These are phyloP conservation scores for Mucor sp. DNA, from an alignment of 371 early-diverging fungal genomes.

Conservation along the genomic window DNA sequence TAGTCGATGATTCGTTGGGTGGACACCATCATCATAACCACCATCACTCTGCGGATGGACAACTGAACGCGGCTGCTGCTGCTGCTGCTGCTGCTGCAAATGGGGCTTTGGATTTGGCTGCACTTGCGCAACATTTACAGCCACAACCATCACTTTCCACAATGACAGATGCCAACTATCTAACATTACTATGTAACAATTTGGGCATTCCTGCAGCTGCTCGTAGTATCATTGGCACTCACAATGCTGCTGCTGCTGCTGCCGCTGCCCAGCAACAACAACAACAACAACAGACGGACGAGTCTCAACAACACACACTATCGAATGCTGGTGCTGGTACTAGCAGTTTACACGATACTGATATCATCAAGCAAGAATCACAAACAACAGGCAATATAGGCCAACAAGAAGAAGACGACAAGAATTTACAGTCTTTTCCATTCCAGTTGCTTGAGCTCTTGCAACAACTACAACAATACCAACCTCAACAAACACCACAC, in stretches of 20 bases:
- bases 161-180: conserved; percentile 34
- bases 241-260: conserved; percentile 1
- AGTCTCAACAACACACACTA: not conserved
- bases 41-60: not conserved
- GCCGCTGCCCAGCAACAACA: conserved; percentile 9
- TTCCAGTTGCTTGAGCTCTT: conserved; percentile 30
- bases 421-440: conserved; percentile 17
- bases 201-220: conserved; percentile 38
- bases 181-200: conserved; percentile 50
- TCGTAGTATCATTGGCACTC: conserved; percentile 14
- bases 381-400: not conserved
- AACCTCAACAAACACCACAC: conserved; percentile 18
- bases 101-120: conserved; percentile 8
- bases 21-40: not conserved
- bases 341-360: not conserved
- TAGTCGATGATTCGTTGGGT: conserved; percentile 27
- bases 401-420: conserved; percentile 4
- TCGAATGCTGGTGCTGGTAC: not conserved
- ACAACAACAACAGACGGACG: not conserved
- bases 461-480: conserved; percentile 34
- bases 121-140: conserved; percentile 17
- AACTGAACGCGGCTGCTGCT: not conserved
- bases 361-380: not conserved
- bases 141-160: conserved; percentile 13
- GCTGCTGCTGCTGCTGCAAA: conserved; percentile 2